Percentiles rank a stretch among this genome's conserved stretches.
These are phyloP conservation scores for Brettanomyces bruxellensis DNA, from an alignment of 805 yeast genomes.

Conservation along the genomic window DNA sequence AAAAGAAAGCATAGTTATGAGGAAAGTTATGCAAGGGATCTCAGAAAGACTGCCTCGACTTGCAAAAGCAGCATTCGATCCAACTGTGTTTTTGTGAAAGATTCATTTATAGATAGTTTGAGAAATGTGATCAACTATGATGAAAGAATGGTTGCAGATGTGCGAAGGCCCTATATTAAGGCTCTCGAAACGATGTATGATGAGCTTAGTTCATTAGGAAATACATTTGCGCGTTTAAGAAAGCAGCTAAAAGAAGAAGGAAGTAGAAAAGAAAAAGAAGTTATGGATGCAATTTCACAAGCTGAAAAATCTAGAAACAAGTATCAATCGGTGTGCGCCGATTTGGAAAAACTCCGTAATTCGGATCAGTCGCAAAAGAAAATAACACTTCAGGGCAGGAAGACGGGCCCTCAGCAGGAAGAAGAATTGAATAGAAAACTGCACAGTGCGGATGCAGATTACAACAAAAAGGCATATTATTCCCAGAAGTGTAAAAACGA, in stretches of 20 bases:
- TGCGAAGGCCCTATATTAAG: slow-evolving; percentile 66
- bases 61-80: slow-evolving; percentile 20
- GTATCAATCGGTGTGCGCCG: slow-evolving; percentile 75
- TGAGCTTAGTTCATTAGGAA: slow-evolving; percentile 64
- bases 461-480: slow-evolving; percentile 62
- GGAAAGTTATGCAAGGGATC: slow-evolving; percentile 66
- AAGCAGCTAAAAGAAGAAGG: slow-evolving; percentile 78
- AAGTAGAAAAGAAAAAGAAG: slow-evolving; percentile 73
- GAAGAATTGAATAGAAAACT: slow-evolving; percentile 80
- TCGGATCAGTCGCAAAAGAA: slow-evolving; percentile 81
- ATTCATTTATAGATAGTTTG: slow-evolving; percentile 54
- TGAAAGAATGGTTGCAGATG: slow-evolving; percentile 57
- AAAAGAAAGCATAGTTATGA: slow-evolving; percentile 72
- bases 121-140: slow-evolving; percentile 68
- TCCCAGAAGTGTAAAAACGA: slow-evolving; percentile 70
- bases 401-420: slow-evolving; percentile 79
- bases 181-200: slow-evolving; percentile 81
- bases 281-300: slow-evolving; percentile 65
- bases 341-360: slow-evolving; percentile 66
- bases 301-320: slow-evolving; percentile 84
- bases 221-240: slow-evolving; percentile 62
- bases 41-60: slow-evolving; percentile 60
- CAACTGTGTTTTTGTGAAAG: slow-evolving; percentile 30
- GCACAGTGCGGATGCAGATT: slow-evolving; percentile 78
- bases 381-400: slow-evolving; percentile 70